phyloP scores from a whole-genome alignment of 495 filamentous ascomycete genomes.

The Parachaetomium inaequale region DNA sequence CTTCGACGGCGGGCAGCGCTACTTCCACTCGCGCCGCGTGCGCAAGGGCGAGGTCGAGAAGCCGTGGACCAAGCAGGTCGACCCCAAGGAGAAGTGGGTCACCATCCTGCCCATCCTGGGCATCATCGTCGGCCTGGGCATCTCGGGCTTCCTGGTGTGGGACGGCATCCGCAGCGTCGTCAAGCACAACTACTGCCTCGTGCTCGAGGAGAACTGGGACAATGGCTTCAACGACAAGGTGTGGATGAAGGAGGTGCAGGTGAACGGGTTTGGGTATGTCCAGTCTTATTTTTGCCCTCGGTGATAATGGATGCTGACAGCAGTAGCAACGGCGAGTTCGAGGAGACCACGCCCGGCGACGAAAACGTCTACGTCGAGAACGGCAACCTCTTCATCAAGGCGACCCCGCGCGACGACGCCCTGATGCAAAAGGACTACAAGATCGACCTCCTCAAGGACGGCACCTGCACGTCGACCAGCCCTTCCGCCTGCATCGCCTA shows the following conservation, averaged over 20 bases:
- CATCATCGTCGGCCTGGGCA: slow-evolving; percentile 58
- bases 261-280: slow-evolving; percentile 77
- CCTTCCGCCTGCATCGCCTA: slow-evolving; percentile 56
- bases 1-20: slow-evolving; percentile 45
- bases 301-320: slow-evolving; percentile 2
- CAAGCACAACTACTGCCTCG: slow-evolving; percentile 69
- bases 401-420: slow-evolving; percentile 66
- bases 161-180: slow-evolving; percentile 64
- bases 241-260: slow-evolving; percentile 75
- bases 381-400: slow-evolving; percentile 68
- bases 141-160: slow-evolving; percentile 67
- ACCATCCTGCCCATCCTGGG: slow-evolving; percentile 72
- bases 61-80: slow-evolving; percentile 64
- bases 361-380: slow-evolving; percentile 70
- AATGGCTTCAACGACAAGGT: slow-evolving; percentile 56
- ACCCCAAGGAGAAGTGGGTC: slow-evolving; percentile 81
- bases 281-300: background rate
- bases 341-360: slow-evolving; percentile 64
- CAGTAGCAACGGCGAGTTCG: slow-evolving; percentile 71
- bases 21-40: slow-evolving; percentile 72
- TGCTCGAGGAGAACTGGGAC: slow-evolving; percentile 67
- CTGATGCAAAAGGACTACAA: slow-evolving; percentile 59
- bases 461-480: slow-evolving; percentile 59
- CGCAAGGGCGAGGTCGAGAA: slow-evolving; percentile 66
- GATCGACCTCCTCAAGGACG: slow-evolving; percentile 62